These are phyloP conservation scores for Populus nigra DNA, from an alignment of 345 rosid species.

Conservation along the genomic window DNA sequence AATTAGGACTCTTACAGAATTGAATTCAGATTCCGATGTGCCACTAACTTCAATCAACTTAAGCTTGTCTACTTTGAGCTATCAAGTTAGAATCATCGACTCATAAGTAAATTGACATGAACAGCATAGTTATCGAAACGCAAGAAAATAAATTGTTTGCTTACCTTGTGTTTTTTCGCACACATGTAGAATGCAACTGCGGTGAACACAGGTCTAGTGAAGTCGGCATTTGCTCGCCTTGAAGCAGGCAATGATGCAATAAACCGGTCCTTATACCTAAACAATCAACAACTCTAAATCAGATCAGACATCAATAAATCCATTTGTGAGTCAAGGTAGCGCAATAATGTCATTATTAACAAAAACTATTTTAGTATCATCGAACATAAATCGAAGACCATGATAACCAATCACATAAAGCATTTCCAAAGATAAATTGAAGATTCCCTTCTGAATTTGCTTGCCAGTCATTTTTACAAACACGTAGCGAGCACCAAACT, in stretches of 20 bases:
- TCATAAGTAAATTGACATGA: background rate
- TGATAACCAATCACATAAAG: no score
- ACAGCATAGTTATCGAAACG: background rate
- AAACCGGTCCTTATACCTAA: conserved; percentile 81
- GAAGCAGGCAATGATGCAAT: conserved; percentile 68
- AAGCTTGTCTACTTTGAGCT: conserved; percentile 83
- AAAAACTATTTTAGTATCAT: no score
- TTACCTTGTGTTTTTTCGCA: conserved; percentile 74
- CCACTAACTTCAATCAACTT: conserved; percentile 92
- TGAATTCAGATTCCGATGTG: conserved; percentile 79
- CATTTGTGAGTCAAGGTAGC: no score
- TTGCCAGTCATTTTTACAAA: conserved; percentile 37
- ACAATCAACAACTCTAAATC: background rate
- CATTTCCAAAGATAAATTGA: no score
- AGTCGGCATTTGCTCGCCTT: conserved; percentile 67
- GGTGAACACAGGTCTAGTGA: conserved; percentile 74
- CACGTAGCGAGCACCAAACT: conserved; percentile 22
- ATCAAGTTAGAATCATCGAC: conserved; percentile 19
- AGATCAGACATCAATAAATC: background rate
- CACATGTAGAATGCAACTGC: conserved; percentile 89
- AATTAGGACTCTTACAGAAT: conserved; percentile 50
- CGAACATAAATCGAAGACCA: no score
- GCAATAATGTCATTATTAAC: no score
- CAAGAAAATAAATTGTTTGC: background rate
- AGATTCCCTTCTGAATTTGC: no score